Evolutionary conservation across 2,329 filamentous ascomycete species (phyloP).

Genomic region (Cladosporium sp.): DNA sequence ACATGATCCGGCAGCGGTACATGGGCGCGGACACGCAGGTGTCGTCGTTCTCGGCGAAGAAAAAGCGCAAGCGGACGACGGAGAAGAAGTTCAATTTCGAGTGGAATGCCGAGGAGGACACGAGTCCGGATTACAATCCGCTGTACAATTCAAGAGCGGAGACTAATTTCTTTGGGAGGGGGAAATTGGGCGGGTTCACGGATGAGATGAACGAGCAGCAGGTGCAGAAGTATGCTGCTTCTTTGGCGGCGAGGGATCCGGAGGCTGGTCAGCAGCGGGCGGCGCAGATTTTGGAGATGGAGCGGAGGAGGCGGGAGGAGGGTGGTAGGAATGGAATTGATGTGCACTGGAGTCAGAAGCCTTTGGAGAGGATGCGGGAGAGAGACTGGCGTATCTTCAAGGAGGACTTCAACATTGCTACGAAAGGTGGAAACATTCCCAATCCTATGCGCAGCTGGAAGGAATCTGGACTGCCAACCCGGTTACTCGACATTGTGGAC

Average conservation of each 20-base stretch:
- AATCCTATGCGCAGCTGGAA: slow-evolving; percentile 94
- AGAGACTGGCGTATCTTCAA: slow-evolving; percentile 99
- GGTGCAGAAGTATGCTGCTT: slow-evolving; percentile 55
- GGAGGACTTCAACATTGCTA: slow-evolving; percentile 94
- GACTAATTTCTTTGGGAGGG: slow-evolving; percentile 63
- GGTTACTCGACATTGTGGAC: slow-evolving; percentile 73
- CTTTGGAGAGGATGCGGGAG: slow-evolving; percentile 86
- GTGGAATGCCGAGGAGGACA: slow-evolving; percentile 94
- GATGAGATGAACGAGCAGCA: slow-evolving; percentile 49
- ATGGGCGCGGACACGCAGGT: slow-evolving; percentile 85
- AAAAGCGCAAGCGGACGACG: slow-evolving; percentile 86
- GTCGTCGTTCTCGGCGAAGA: slow-evolving; percentile 87
- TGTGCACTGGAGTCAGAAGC: slow-evolving; percentile 95
- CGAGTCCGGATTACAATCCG: slow-evolving; percentile 74
- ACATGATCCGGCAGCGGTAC: slow-evolving; percentile 72
- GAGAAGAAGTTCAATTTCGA: slow-evolving; percentile 99
- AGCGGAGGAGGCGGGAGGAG: slow-evolving; percentile 67
- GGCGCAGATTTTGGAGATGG: slow-evolving; percentile 76
- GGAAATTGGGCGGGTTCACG: slow-evolving; percentile 60
- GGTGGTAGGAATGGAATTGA: slow-evolving; percentile 68
- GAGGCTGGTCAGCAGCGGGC: slow-evolving; percentile 73
- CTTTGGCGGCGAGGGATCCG: slow-evolving; percentile 66
- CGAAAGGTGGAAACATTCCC: slow-evolving; percentile 84
- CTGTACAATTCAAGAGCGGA: slow-evolving; percentile 65
- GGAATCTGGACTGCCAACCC: slow-evolving; percentile 73